Conservation (phyloP, 108 stramenopile species). For the Discostella pseudostelligera region DNA sequence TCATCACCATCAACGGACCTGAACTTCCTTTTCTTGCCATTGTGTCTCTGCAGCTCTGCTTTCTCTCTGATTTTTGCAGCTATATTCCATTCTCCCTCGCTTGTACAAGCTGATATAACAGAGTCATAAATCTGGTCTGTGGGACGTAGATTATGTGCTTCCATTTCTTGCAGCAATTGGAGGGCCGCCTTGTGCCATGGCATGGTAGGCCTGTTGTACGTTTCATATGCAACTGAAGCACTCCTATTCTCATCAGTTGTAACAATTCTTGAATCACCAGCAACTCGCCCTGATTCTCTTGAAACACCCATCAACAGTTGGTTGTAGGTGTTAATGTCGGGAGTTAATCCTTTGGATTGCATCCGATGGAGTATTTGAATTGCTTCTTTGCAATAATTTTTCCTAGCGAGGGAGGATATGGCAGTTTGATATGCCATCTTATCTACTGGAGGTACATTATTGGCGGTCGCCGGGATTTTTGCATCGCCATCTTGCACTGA, state of each 20-base stretch:
- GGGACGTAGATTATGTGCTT: neutral
- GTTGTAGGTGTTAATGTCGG: conserved; percentile 32
- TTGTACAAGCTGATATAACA: conserved; percentile 32
- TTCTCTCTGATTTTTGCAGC: conserved; percentile 19
- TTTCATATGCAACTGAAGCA: neutral
- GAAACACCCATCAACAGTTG: conserved; percentile 29
- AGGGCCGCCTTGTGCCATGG: conserved; percentile 35
- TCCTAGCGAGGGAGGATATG: conserved; percentile 37
- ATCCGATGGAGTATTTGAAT: conserved; percentile 27
- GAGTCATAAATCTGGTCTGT: conserved; percentile 35
- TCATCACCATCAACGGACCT: neutral
- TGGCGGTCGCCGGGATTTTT: neutral
- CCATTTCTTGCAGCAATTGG: conserved; percentile 28
- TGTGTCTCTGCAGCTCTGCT: neutral
- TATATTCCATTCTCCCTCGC: conserved; percentile 33
- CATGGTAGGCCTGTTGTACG: neutral
- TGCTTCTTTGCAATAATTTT: conserved; percentile 16
- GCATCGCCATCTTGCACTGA: neutral
- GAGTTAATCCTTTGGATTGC: conserved; percentile 27
- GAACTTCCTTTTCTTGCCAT: neutral
- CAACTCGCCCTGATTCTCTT: conserved; percentile 37
- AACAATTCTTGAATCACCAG: too few relatives aligned
- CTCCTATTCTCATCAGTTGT: neutral
- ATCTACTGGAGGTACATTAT: conserved; percentile 8
- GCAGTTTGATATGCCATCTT: conserved; percentile 44